phyloP scores from a whole-genome alignment of 1,284 basidiomycete genomes.

The Pascua guehoae region DNA sequence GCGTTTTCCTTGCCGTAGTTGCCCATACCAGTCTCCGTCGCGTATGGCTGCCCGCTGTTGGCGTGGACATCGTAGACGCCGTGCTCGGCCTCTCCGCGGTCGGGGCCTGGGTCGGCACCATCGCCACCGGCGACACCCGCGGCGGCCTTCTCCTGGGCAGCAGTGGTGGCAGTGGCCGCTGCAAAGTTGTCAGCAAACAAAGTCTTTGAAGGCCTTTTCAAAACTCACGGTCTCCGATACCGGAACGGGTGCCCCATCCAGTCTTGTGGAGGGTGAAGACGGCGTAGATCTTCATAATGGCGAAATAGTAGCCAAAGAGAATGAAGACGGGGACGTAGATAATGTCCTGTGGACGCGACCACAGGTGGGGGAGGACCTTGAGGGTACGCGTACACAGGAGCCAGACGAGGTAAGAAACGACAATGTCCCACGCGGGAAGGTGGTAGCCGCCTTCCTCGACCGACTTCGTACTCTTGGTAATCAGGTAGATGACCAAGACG shows the following conservation, averaged over 20 bases:
- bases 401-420: conserved; percentile 69
- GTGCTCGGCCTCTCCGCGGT: conserved; percentile 17
- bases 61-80: conserved; percentile 32
- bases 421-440: conserved; percentile 82
- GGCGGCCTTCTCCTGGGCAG: conserved; percentile 31
- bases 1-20: conserved; percentile 21
- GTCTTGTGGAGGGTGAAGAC: conserved; percentile 80
- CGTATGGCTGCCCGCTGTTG: no score
- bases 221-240: conserved; percentile 67
- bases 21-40: no score
- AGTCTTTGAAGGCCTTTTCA: background rate
- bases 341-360: conserved; percentile 76
- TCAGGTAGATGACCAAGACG: conserved; percentile 66
- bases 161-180: conserved; percentile 41
- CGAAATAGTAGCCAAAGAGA: conserved; percentile 70
- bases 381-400: conserved; percentile 74
- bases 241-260: conserved; percentile 85
- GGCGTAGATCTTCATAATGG: conserved; percentile 82
- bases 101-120: conserved; percentile 9
- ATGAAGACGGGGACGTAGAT: conserved; percentile 90
- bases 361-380: conserved; percentile 83
- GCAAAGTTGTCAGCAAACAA: background rate
- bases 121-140: background rate
- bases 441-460: conserved; percentile 74
- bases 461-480: conserved; percentile 71